phyloP scores from a whole-genome alignment of 1,284 basidiomycete genomes.

The Boletus semigastroideus region DNA sequence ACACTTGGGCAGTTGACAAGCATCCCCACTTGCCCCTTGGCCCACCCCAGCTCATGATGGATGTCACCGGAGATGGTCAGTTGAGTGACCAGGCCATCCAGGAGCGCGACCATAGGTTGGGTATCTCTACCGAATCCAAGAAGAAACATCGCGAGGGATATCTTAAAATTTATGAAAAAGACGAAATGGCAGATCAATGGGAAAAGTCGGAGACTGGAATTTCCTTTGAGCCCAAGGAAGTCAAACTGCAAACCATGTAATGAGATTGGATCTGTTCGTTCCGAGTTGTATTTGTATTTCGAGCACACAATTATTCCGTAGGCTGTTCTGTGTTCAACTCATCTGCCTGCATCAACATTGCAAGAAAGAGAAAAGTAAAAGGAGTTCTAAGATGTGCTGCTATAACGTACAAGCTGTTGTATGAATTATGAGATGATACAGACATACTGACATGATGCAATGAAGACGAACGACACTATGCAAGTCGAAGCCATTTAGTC shows the following conservation, averaged over 20 bases:
- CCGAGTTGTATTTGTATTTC: too few relatives aligned
- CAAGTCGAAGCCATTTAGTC: constrained; percentile 47
- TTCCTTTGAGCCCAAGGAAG: constrained; percentile 17
- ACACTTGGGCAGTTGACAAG: constrained; percentile 47
- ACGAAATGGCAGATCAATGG: constrained; percentile 40
- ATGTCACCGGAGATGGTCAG: constrained; percentile 41
- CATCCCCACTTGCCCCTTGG: constrained; percentile 49
- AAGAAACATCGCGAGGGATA: constrained; percentile 38
- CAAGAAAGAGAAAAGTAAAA: not conserved
- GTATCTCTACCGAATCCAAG: constrained; percentile 39
- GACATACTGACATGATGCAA: constrained; percentile 32
- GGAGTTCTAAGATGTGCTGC: constrained; percentile 30
- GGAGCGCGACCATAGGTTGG: constrained; percentile 37
- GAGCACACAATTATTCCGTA: too few relatives aligned
- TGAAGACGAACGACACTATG: constrained; percentile 15
- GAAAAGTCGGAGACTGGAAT: constrained; percentile 23
- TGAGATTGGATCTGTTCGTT: not conserved
- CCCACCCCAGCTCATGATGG: constrained; percentile 47
- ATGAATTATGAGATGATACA: constrained; percentile 34
- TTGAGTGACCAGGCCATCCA: constrained; percentile 35
- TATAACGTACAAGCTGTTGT: constrained; percentile 33
- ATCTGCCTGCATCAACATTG: too few relatives aligned
- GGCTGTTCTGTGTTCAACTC: too few relatives aligned
- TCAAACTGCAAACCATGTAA: not conserved
- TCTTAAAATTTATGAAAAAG: constrained; percentile 39